phyloP scores from a whole-genome alignment of 305 asterid species.

The Fraxinus angustifolia region DNA sequence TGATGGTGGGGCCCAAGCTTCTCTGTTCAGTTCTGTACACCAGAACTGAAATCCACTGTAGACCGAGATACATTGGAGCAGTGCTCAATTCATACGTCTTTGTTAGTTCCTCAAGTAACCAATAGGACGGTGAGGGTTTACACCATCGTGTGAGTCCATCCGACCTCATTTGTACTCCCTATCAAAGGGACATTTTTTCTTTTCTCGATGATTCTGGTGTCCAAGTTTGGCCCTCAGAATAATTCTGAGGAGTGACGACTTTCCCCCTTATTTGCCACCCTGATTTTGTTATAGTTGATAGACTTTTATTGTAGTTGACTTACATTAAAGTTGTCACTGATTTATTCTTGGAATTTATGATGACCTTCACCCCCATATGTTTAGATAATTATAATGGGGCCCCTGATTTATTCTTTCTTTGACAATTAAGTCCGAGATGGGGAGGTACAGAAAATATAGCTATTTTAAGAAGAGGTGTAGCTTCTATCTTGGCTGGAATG shows the following conservation, averaged over 20 bases:
- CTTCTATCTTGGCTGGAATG: background rate
- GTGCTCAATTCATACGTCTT: background rate
- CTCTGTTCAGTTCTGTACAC: background rate
- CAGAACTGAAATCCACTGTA: constrained; percentile 27
- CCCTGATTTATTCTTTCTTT: constrained; percentile 20
- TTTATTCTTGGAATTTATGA: background rate
- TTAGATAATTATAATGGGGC: constrained; percentile 17
- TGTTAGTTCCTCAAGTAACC: background rate
- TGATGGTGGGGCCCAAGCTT: constrained; percentile 37
- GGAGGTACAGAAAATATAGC: constrained; percentile 22
- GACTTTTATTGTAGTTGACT: background rate
- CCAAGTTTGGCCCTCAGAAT: too few species aligned
- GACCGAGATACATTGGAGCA: constrained; percentile 21
- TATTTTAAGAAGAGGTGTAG: constrained; percentile 11
- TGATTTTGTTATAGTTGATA: background rate
- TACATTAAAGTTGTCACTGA: background rate
- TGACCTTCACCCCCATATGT: background rate
- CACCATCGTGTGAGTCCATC: background rate
- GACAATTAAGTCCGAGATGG: constrained; percentile 34
- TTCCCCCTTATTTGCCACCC: too few species aligned
- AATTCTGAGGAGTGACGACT: too few species aligned
- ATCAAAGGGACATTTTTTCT: background rate
- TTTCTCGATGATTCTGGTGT: too few species aligned
- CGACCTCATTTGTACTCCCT: background rate
- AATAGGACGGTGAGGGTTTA: background rate